A percentile compares a stretch with the other conserved stretches of the same genome.
phyloP scores from a whole-genome alignment of 176 grass and related monocot species.

The Oryza glumipatula region DNA sequence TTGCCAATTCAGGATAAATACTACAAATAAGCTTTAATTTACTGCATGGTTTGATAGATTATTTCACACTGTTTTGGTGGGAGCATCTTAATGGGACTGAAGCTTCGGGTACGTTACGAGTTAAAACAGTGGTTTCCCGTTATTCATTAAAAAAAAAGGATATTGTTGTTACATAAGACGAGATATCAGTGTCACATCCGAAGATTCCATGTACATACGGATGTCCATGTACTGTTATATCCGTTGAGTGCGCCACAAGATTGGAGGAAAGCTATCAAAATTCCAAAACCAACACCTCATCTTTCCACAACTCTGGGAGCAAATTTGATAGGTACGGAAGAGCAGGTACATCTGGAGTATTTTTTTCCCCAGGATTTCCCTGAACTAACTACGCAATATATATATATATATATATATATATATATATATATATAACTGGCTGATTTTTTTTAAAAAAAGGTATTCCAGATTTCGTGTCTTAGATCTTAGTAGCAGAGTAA shows the following conservation, averaged over 20 bases:
- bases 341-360: not conserved
- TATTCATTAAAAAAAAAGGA: not conserved
- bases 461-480: not conserved
- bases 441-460: not conserved
- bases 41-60: not conserved
- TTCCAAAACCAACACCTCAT: not conserved
- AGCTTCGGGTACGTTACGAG: not conserved
- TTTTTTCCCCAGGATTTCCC: not conserved
- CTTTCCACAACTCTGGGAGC: not conserved
- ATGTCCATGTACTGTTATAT: not conserved
- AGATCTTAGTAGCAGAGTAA: not conserved
- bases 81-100: not conserved
- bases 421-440: too few relatives aligned
- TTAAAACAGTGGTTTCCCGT: not conserved
- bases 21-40: not conserved
- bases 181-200: not conserved
- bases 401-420: too few relatives aligned
- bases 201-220: not conserved
- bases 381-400: not conserved
- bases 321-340: not conserved
- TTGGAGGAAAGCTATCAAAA: not conserved
- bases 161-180: not conserved
- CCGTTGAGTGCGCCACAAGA: not conserved
- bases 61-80: not conserved
- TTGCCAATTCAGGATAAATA: not conserved